Evolutionary conservation across 139 green algal genomes (phyloP), one percentile per base, ranked within the genome.

Genomic region (Parachlorella kessleri): DNA sequence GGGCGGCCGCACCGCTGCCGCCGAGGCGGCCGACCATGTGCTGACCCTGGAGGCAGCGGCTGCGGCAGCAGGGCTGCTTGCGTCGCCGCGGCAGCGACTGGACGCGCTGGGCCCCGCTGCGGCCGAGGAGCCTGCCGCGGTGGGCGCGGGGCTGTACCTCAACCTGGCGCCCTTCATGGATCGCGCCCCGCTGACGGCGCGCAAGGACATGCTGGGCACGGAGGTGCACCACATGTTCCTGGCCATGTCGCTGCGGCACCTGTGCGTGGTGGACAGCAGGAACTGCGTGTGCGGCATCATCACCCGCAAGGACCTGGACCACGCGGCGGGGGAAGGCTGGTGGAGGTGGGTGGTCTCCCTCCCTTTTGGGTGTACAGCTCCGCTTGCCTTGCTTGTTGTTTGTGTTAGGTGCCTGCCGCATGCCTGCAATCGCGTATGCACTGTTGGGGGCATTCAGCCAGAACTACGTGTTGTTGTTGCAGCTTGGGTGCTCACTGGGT

Each of bases 81-180:
- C 48, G 21, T 59, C 48, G 14, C 48, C 14, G 48, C 14, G 48
- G n/a, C n/a, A n/a, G n/a, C n/a, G n/a, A n/a, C n/a, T n/a, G n/a
- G n/a, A n/a, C n/a, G n/a, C n/a, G n/a, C n/a, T n/a, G n/a, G n/a
- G n/a, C n/a, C n/a, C n/a, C n/a, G n/a, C n/a, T n/a, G n/a, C n/a
- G n/a, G n/a, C n/a, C n/a, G n/a, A n/a, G n/a, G n/a, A n/a, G n/a
- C n/a, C n/a, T n/a, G n/a, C n/a, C n/a, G n/a, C n/a, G n/a, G n/a
- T n/a, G n/a, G n/a, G n/a, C n/a, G n/a, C n/a, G n/a, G 21, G 48
- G 33, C 3, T 37, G 1, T 96, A 90, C 85, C 67, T 98, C 7
- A 91, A 98, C 83, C 85, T 98, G 36, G 66, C 73, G 40, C 92
- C 94, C 9, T 97, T 92, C 89, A 95, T 96, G 89, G 90, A 96